Evolutionary conservation across 75 land plant species (phyloP).

Genomic region (Selaginella tamariscina): DNA sequence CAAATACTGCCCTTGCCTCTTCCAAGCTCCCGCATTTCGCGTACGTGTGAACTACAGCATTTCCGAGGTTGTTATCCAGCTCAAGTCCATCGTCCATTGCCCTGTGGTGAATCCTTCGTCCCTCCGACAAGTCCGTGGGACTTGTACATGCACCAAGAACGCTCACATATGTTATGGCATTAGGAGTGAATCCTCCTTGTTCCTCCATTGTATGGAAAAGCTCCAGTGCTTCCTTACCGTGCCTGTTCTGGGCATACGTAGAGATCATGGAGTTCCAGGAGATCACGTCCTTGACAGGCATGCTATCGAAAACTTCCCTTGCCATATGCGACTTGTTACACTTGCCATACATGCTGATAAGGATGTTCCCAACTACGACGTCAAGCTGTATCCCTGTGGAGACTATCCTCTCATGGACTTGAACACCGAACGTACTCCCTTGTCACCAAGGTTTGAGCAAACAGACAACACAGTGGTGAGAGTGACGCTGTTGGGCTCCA

Average conservation of each 20-base stretch:
- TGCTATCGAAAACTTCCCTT: background rate
- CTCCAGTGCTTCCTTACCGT: background rate
- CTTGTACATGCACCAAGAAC: constrained; percentile 25
- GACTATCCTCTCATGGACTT: background rate
- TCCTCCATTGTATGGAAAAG: background rate
- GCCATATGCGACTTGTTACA: background rate
- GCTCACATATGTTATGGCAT: background rate
- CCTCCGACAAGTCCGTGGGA: constrained; percentile 17
- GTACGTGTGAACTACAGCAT: constrained; percentile 33
- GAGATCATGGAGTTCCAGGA: background rate
- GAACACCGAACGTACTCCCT: background rate
- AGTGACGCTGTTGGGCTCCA: background rate
- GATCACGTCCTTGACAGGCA: background rate
- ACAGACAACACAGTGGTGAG: background rate
- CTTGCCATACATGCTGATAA: background rate
- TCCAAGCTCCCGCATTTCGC: constrained; percentile 17
- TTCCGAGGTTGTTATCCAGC: constrained; percentile 21
- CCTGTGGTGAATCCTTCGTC: constrained; percentile 30
- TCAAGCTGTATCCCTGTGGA: background rate
- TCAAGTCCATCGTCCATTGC: constrained; percentile 29
- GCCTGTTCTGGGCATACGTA: background rate
- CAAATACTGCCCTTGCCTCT: constrained; percentile 30
- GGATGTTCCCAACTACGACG: background rate
- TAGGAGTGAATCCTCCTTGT: background rate
- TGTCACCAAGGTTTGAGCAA: background rate